Evolutionary conservation across 306 rosid genomes (phyloP).

Genomic region (Heteromeles arbutifolia): DNA sequence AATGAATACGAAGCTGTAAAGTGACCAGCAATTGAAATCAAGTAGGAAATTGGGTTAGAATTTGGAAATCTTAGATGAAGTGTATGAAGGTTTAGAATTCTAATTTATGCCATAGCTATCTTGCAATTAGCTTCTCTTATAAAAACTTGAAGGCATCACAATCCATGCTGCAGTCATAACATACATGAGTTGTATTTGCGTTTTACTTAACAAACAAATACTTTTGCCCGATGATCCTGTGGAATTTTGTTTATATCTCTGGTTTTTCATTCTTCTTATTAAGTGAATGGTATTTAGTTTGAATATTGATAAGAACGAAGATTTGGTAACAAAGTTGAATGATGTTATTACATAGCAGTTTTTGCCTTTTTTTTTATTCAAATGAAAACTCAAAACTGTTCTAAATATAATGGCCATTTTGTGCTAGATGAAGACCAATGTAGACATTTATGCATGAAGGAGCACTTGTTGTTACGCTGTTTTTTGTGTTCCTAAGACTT

Average conservation of each 20-base stretch:
- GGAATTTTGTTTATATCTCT: not conserved
- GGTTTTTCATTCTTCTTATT: not conserved
- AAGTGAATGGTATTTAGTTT: not conserved
- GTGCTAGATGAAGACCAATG: too few relatives aligned
- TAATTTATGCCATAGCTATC: not conserved
- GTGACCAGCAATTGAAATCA: not conserved
- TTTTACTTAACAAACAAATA: not conserved
- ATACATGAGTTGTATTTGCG: not conserved
- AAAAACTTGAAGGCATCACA: not conserved
- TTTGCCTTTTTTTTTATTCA: not conserved
- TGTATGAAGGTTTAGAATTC: not conserved
- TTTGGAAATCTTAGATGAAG: not conserved
- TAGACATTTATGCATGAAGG: not conserved
- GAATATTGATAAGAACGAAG: not conserved
- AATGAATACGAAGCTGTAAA: not conserved
- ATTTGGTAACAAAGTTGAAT: not conserved
- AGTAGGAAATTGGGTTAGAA: not conserved
- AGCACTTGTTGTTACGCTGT: not conserved
- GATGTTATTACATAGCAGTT: not conserved
- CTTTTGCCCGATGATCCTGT: not conserved
- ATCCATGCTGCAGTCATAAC: not conserved
- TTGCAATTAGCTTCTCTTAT: not conserved
- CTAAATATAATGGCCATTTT: too few relatives aligned
- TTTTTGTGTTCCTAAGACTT: slow-evolving; percentile 7
- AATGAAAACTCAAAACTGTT: too few relatives aligned